Conservation (phyloP, 2,329 filamentous ascomycete genomes). For the Diaporthe citriasiana region DNA sequence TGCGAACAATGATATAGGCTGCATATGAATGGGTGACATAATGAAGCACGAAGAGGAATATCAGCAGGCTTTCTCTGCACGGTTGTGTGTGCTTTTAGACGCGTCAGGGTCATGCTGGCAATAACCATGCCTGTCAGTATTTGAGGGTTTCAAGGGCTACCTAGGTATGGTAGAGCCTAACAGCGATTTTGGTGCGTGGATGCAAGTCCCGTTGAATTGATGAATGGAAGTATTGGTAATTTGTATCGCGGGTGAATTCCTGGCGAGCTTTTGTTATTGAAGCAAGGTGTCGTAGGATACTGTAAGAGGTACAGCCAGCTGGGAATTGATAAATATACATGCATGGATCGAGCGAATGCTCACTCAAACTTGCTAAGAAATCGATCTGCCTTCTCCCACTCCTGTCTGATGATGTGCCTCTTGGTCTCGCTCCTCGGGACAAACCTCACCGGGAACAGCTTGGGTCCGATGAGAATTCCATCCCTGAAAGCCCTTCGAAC, state of each 20-base stretch:
- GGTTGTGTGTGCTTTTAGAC: not conserved
- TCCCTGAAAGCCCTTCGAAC: slow-evolving; percentile 22
- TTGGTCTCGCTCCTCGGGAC: slow-evolving; percentile 30
- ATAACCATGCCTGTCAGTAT: not conserved
- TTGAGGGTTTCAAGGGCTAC: not conserved
- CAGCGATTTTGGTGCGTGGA: too few species aligned
- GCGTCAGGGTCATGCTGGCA: not conserved
- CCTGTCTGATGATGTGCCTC: slow-evolving; percentile 5
- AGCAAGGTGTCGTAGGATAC: not conserved
- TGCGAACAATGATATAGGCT: slow-evolving; percentile 29
- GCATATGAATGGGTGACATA: not conserved
- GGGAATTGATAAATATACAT: too few species aligned
- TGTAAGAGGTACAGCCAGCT: not conserved
- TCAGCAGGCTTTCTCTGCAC: too few species aligned
- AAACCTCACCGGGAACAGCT: slow-evolving; percentile 28
- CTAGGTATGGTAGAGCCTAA: not conserved
- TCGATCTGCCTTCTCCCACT: slow-evolving; percentile 37
- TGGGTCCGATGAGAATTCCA: slow-evolving; percentile 19
- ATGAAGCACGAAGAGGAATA: not conserved
- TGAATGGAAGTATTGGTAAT: not conserved
- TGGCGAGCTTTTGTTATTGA: not conserved
- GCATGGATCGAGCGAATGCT: not conserved
- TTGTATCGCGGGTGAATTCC: not conserved
- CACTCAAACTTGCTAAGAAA: slow-evolving; percentile 38
- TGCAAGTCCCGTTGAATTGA: not conserved